Evolutionary conservation across 2,329 filamentous ascomycete genomes (phyloP).

Genomic region (Fusarium continuum): DNA sequence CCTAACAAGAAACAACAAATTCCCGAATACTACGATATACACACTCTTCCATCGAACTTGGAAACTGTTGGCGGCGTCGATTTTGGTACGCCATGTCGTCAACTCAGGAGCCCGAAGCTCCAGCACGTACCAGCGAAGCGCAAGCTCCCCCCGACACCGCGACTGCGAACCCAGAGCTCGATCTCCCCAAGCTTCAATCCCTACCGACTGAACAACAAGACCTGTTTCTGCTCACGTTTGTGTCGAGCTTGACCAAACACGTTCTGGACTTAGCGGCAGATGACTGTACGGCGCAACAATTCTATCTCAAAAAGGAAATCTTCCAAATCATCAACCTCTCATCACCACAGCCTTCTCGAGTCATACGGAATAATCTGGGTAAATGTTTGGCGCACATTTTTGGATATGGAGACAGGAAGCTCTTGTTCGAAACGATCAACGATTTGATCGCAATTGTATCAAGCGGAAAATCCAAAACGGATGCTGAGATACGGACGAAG

Average conservation of each 20-base stretch:
- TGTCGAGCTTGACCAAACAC: slow-evolving; percentile 83
- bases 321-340: slow-evolving; percentile 91
- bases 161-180: slow-evolving; percentile 77
- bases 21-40: slow-evolving; percentile 7
- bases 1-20: slow-evolving; percentile 21
- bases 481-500: slow-evolving; percentile 80
- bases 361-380: slow-evolving; percentile 89
- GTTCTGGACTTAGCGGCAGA: slow-evolving; percentile 78
- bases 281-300: slow-evolving; percentile 86
- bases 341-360: slow-evolving; percentile 83
- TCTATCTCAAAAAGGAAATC: slow-evolving; percentile 91
- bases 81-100: slow-evolving; percentile 48
- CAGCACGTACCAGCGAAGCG: slow-evolving; percentile 44
- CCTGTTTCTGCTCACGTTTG: slow-evolving; percentile 89
- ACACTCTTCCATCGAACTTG: slow-evolving; percentile 11
- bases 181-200: slow-evolving; percentile 86
- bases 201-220: slow-evolving; percentile 96
- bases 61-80: slow-evolving; percentile 34
- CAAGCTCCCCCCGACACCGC: slow-evolving; percentile 51
- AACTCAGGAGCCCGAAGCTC: slow-evolving; percentile 49
- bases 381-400: slow-evolving; percentile 86
- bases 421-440: slow-evolving; percentile 94
- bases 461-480: slow-evolving; percentile 75
- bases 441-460: slow-evolving; percentile 80
- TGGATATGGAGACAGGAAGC: slow-evolving; percentile 84